phyloP scores from a whole-genome alignment of 306 rosid genomes.

The Urtica urens region DNA sequence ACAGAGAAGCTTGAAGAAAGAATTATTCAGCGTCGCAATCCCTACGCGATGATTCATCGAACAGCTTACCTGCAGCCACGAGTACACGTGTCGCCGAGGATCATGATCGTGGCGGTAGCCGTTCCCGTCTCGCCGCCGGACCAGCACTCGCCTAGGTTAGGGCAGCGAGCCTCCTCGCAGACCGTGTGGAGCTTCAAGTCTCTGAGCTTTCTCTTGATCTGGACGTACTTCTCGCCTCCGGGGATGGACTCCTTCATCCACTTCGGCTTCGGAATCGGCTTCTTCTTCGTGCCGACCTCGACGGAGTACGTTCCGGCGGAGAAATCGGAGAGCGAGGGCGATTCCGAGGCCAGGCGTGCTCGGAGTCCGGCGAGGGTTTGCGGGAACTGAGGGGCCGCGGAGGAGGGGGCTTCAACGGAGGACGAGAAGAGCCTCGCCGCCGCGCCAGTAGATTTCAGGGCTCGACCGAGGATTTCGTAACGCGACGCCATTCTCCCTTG shows the following conservation, averaged over 20 bases:
- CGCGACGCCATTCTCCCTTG: conserved; percentile 40
- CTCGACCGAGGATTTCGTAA: conserved; percentile 27
- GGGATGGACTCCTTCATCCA: conserved; percentile 98
- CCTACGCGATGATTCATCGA: conserved; percentile 1
- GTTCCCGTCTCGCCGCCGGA: conserved; percentile 99
- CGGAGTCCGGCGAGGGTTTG: conserved; percentile 68
- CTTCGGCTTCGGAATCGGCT: conserved; percentile 85
- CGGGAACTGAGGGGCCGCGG: conserved; percentile 36
- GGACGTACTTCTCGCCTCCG: conserved; percentile 91
- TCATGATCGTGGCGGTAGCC: conserved; percentile 98
- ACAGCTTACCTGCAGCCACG: conserved; percentile 85
- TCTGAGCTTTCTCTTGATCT: conserved; percentile 89
- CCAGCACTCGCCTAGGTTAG: conserved; percentile 97
- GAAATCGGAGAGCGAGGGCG: conserved; percentile 48
- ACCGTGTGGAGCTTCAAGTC: conserved; percentile 93
- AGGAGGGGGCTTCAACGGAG: conserved; percentile 26
- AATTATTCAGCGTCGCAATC: neutral
- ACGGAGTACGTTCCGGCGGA: conserved; percentile 56
- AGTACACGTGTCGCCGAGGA: conserved; percentile 92
- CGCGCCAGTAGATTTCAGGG: conserved; percentile 22
- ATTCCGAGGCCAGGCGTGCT: conserved; percentile 60
- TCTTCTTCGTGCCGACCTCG: conserved; percentile 98
- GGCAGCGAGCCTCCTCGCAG: conserved; percentile 91
- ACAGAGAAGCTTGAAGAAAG: neutral
- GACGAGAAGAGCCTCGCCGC: conserved; percentile 30